phyloP scores from a whole-genome alignment of 1,284 basidiomycete genomes.

The Laetiporus sulphureus region DNA sequence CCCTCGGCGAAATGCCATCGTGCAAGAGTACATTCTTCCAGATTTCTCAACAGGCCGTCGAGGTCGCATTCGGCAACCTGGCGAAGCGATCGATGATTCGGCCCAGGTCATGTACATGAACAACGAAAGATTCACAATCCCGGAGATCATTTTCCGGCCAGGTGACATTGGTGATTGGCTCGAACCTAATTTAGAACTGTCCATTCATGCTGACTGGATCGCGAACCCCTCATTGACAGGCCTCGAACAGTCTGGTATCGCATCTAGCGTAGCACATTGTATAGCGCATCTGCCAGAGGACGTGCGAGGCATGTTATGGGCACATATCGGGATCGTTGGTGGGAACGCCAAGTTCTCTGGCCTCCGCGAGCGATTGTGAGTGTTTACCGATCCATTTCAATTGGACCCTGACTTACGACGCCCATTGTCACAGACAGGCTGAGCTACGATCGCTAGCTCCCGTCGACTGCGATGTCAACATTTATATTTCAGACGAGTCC shows the following conservation, averaged over 20 bases:
- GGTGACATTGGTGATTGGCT: slow-evolving; percentile 68
- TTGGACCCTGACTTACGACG: background rate
- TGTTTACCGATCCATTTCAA: slow-evolving; percentile 9
- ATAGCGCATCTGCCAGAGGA: slow-evolving; percentile 73
- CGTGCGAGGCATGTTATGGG: slow-evolving; percentile 89
- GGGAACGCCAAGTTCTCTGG: slow-evolving; percentile 75
- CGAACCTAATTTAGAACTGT: slow-evolving; percentile 10
- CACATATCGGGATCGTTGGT: slow-evolving; percentile 86
- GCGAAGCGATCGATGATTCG: slow-evolving; percentile 47
- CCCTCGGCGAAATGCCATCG: slow-evolving; percentile 56
- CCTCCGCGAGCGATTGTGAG: slow-evolving; percentile 71
- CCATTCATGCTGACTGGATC: slow-evolving; percentile 5
- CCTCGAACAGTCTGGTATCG: slow-evolving; percentile 74
- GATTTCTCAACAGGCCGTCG: slow-evolving; percentile 71
- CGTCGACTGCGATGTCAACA: slow-evolving; percentile 62
- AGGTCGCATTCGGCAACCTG: slow-evolving; percentile 57
- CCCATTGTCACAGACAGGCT: slow-evolving; percentile 34
- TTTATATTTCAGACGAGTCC: slow-evolving; percentile 71
- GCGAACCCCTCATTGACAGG: slow-evolving; percentile 38
- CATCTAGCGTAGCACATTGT: slow-evolving; percentile 67
- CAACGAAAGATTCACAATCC: slow-evolving; percentile 85
- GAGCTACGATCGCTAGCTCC: slow-evolving; percentile 80
- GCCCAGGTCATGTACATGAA: slow-evolving; percentile 84
- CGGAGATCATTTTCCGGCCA: slow-evolving; percentile 86
- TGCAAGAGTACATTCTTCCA: slow-evolving; percentile 86